Conservation (phyloP, 371 early-diverging fungal genomes). For the Apophysomyces ossiformis region DNA sequence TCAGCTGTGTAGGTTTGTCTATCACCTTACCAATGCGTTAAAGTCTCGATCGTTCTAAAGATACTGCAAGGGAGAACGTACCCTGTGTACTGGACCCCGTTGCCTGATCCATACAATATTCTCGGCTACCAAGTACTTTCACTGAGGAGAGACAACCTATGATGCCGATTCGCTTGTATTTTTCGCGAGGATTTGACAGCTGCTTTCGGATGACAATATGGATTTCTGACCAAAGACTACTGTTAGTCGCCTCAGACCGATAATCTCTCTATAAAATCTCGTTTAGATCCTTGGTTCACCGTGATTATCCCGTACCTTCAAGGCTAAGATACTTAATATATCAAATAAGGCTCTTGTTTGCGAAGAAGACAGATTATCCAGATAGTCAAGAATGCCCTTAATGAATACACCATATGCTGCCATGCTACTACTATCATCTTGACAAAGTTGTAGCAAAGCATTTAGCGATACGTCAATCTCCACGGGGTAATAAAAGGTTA, state of each 20-base stretch:
- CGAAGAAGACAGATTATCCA: conserved; percentile 69
- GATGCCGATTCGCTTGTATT: conserved; percentile 78
- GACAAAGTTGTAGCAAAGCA: conserved; percentile 60
- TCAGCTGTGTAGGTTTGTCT: conserved; percentile 14
- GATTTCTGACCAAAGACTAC: conserved; percentile 66
- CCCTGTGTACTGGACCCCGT: conserved; percentile 29
- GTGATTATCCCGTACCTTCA: conserved; percentile 47
- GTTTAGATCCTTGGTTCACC: not conserved
- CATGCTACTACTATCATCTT: conserved; percentile 51
- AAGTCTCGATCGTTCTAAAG: not conserved
- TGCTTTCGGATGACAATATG: conserved; percentile 82
- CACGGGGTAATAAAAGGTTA: conserved; percentile 30
- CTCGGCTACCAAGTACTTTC: conserved; percentile 63
- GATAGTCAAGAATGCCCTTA: conserved; percentile 79
- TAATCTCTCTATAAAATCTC: not conserved
- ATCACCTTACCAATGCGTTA: not conserved
- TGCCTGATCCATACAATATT: conserved; percentile 20
- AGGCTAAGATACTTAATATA: conserved; percentile 69
- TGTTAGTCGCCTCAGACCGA: conserved; percentile 4
- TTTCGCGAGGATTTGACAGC: conserved; percentile 72
- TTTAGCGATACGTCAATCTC: conserved; percentile 74
- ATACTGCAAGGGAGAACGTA: not conserved
- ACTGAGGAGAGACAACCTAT: conserved; percentile 76
- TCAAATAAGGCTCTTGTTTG: conserved; percentile 76
- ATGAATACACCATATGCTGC: conserved; percentile 72